Conservation (phyloP, 139 green algal species). For the Haematococcus lacustris region DNA sequence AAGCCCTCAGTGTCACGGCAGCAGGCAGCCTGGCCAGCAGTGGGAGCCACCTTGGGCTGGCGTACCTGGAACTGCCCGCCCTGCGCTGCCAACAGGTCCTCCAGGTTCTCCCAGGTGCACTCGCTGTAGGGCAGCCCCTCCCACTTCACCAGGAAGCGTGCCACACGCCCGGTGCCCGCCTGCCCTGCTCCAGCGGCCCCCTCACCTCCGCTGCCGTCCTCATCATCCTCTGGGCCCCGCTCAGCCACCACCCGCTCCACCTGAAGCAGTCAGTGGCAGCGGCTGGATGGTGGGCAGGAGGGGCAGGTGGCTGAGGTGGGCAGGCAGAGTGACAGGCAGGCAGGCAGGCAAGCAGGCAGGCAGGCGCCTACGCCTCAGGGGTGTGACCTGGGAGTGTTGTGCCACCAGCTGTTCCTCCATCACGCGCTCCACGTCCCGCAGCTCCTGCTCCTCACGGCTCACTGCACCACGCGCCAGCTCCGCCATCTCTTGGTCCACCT, state of each 20-base stretch:
- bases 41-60: no score
- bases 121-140: constrained; percentile 85
- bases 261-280: constrained; percentile 27
- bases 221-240: constrained; percentile 9
- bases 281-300: not conserved
- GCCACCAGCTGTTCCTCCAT: constrained; percentile 22
- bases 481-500: constrained; percentile 31
- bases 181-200: constrained; percentile 5
- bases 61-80: not conserved
- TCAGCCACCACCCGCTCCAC: constrained; percentile 51
- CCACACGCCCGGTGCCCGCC: not conserved
- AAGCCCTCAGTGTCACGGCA: no score
- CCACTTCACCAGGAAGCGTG: constrained; percentile 86
- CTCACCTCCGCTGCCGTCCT: constrained; percentile 13
- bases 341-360: not conserved
- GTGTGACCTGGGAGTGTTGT: constrained; percentile 3
- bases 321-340: not conserved
- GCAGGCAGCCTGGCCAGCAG: no score
- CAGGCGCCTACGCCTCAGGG: not conserved
- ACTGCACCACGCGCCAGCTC: constrained; percentile 19
- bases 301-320: not conserved
- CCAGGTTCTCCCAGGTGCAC: constrained; percentile 76
- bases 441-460: constrained; percentile 27
- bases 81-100: constrained; percentile 17
- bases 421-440: constrained; percentile 18